Conservation (phyloP, 225 moss, liverwort and hornwort species). For the Bryoerythrophyllum caledonicum region DNA sequence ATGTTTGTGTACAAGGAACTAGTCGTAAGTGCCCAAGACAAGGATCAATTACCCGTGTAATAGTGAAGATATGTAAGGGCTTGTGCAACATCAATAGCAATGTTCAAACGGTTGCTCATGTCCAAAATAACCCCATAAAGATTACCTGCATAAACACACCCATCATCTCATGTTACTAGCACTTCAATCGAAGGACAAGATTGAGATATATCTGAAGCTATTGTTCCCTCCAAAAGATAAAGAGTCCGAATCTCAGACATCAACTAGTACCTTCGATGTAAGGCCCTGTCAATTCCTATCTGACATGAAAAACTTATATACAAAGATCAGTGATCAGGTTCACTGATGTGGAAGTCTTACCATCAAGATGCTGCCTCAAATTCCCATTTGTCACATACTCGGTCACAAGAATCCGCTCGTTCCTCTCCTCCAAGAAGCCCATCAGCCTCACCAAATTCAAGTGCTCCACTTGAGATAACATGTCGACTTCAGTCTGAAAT, state of each 20-base stretch:
- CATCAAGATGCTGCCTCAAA: constrained; percentile 82
- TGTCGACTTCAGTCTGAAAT: constrained; percentile 74
- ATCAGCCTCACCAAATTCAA: constrained; percentile 78
- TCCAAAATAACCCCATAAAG: constrained; percentile 49
- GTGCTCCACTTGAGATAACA: constrained; percentile 80
- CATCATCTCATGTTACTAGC: constrained; percentile 5
- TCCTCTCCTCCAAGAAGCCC: constrained; percentile 67
- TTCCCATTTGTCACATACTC: constrained; percentile 85
- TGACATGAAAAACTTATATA: neutral
- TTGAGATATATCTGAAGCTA: neutral
- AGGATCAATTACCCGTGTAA: constrained; percentile 48
- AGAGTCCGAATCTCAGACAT: neutral
- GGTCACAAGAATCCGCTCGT: constrained; percentile 77
- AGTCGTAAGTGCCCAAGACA: neutral
- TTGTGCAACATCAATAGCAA: constrained; percentile 64
- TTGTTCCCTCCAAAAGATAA: neutral
- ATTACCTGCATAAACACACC: constrained; percentile 35
- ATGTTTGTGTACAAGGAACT: neutral
- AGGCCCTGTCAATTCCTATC: neutral
- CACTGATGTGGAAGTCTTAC: constrained; percentile 35
- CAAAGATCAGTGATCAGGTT: neutral
- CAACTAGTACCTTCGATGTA: neutral
- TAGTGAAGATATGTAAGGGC: constrained; percentile 64
- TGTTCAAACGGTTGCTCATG: constrained; percentile 62
- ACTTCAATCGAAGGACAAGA: neutral